These are phyloP conservation scores for Aspergillus haitiensis DNA, from an alignment of 495 filamentous ascomycete species.

Conservation along the genomic window DNA sequence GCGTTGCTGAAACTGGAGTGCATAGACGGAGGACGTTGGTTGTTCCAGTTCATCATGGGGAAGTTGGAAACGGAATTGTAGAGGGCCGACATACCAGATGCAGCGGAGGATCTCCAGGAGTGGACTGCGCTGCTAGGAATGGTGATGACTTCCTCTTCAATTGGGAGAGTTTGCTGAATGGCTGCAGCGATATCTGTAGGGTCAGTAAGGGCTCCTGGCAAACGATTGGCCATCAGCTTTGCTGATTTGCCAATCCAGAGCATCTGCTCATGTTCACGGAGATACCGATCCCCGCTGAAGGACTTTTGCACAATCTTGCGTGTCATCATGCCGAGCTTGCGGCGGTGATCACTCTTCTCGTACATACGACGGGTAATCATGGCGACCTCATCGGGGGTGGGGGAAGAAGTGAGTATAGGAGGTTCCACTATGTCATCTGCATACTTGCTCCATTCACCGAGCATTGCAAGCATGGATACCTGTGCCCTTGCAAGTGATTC, in stretches of 20 bases:
- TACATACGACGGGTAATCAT: constrained; percentile 61
- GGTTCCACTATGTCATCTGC: constrained; percentile 47
- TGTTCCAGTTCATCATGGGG: constrained; percentile 20
- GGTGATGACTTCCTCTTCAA: constrained; percentile 45
- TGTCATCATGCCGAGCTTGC: constrained; percentile 60
- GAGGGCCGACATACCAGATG: constrained; percentile 38
- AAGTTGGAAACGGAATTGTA: constrained; percentile 35
- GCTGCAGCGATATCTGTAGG: constrained; percentile 31
- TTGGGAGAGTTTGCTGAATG: constrained; percentile 31
- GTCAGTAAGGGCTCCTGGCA: constrained; percentile 30
- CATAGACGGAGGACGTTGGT: constrained; percentile 30
- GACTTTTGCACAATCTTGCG: constrained; percentile 60
- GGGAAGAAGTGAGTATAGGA: constrained; percentile 50
- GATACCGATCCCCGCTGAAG: constrained; percentile 62
- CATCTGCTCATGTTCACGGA: constrained; percentile 70
- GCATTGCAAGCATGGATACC: constrained; percentile 59
- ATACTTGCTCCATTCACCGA: constrained; percentile 59
- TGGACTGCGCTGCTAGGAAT: constrained; percentile 39
- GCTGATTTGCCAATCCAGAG: constrained; percentile 60
- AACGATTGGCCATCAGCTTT: constrained; percentile 40
- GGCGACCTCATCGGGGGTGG: constrained; percentile 53
- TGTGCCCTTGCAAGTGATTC: constrained; percentile 59
- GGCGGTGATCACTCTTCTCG: constrained; percentile 57
- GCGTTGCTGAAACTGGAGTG: constrained; percentile 36
- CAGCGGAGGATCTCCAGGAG: constrained; percentile 43